phyloP scores from a whole-genome alignment of 768 basidiomycete genomes.

The Leccinum sublutescens region DNA sequence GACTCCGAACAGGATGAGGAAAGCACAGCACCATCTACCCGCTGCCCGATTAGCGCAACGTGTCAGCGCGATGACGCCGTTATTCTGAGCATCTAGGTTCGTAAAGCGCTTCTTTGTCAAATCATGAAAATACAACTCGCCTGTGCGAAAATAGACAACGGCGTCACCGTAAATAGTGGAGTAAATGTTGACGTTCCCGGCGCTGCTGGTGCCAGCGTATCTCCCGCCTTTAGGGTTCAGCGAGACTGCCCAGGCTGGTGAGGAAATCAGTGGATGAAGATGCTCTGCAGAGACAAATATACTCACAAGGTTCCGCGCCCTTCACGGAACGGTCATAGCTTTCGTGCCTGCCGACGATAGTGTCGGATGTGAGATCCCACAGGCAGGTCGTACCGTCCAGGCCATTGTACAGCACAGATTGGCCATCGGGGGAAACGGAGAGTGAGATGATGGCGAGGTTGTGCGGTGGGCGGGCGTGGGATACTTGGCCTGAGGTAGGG shows the following conservation, averaged over 20 bases:
- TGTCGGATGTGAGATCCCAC: constrained; percentile 66
- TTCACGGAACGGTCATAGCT: constrained; percentile 64
- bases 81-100: too few species aligned
- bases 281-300: neutral
- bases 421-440: constrained; percentile 66
- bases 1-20: too few species aligned
- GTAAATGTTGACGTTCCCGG: constrained; percentile 70
- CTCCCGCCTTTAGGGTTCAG: constrained; percentile 71
- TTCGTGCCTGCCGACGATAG: constrained; percentile 62
- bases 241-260: constrained; percentile 79
- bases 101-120: too few species aligned
- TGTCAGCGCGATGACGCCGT: too few species aligned
- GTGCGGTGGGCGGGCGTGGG: constrained; percentile 66
- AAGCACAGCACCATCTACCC: too few species aligned
- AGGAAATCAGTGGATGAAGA: neutral
- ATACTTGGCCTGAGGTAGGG: constrained; percentile 60
- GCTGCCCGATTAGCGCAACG: too few species aligned
- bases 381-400: constrained; percentile 80
- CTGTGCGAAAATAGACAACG: too few species aligned
- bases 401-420: constrained; percentile 70
- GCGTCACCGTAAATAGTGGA: too few species aligned
- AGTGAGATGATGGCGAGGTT: constrained; percentile 83
- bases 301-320: constrained; percentile 64
- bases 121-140: too few species aligned
- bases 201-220: constrained; percentile 70